Percentiles rank a stretch among this genome's conserved stretches.
Evolutionary conservation across 116 monocot genomes (phyloP).

Genomic region (Phalaenopsis hybrid): DNA sequence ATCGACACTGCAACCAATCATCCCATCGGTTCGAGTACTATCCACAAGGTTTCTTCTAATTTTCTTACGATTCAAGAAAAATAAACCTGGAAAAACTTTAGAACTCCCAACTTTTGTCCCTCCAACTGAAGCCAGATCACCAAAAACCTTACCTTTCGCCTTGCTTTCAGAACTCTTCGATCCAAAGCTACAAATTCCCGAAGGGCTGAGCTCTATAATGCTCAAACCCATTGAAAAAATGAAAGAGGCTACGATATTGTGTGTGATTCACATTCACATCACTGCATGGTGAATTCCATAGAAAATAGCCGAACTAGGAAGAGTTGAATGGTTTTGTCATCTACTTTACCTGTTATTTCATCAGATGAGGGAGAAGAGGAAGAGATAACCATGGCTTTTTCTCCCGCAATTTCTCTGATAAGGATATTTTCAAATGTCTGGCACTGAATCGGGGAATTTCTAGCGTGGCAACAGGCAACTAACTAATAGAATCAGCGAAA

Average conservation of each 20-base stretch:
- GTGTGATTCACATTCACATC: constrained; percentile 1
- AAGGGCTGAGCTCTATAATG: constrained; percentile 29
- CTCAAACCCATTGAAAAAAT: constrained; percentile 13
- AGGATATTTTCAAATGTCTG: not conserved
- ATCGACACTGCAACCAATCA: not conserved
- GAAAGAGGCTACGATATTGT: not conserved
- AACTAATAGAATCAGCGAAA: not conserved
- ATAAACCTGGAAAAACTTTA: constrained; percentile 14
- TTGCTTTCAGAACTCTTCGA: constrained; percentile 10
- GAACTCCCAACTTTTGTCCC: constrained; percentile 12
- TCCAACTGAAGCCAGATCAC: not conserved
- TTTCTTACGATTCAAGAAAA: constrained; percentile 8
- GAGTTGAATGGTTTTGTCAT: not conserved
- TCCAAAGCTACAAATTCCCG: not conserved
- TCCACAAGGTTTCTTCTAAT: constrained; percentile 11
- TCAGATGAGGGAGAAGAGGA: not conserved
- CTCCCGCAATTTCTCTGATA: not conserved
- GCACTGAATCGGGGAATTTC: no score
- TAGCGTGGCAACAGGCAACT: not conserved
- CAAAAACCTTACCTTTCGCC: not conserved
- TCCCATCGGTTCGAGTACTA: constrained; percentile 8
- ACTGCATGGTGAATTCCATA: not conserved
- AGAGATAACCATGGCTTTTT: not conserved
- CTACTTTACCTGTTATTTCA: constrained; percentile 1
- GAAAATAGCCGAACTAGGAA: not conserved